Conservation (phyloP, 495 filamentous ascomycete species). For the Hyaloscypha finlandica region DNA sequence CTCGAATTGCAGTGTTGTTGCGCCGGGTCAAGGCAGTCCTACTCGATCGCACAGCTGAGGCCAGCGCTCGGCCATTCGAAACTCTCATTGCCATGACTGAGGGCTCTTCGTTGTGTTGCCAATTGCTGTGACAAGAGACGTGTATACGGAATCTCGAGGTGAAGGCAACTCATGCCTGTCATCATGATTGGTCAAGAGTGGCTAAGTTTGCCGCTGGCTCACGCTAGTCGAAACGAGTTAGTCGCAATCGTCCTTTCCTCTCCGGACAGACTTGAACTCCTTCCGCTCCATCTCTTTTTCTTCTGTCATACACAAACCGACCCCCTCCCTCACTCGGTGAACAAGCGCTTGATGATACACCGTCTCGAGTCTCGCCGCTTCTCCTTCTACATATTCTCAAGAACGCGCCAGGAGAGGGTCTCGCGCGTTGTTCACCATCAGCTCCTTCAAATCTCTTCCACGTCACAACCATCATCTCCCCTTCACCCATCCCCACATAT, state of each 20-base stretch:
- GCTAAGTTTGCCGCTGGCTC: background rate
- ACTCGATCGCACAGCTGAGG: constrained; percentile 58
- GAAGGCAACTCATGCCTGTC: background rate
- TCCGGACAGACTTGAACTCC: constrained; percentile 4
- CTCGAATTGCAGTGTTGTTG: constrained; percentile 20
- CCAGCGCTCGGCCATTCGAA: constrained; percentile 61
- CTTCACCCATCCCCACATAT: background rate
- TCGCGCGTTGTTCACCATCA: constrained; percentile 10
- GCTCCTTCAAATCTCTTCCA: background rate
- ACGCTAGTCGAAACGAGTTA: background rate
- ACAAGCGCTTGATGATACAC: background rate
- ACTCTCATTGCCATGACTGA: constrained; percentile 67
- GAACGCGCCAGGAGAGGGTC: constrained; percentile 13
- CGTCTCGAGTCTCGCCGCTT: background rate
- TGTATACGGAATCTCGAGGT: background rate
- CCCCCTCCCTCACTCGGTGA: background rate
- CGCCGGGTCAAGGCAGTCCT: constrained; percentile 41
- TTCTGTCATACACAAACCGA: background rate
- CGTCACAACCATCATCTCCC: constrained; percentile 14
- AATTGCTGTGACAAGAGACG: constrained; percentile 34
- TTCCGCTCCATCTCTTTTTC: constrained; percentile 3
- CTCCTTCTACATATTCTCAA: background rate
- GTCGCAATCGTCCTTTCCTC: background rate
- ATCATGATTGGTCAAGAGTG: background rate
- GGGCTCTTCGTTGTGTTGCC: constrained; percentile 42